Evolutionary conservation across 768 basidiomycete species (phyloP), one percentile per base, ranked within the genome.

Genomic region (Pulveroboletus sp.): DNA sequence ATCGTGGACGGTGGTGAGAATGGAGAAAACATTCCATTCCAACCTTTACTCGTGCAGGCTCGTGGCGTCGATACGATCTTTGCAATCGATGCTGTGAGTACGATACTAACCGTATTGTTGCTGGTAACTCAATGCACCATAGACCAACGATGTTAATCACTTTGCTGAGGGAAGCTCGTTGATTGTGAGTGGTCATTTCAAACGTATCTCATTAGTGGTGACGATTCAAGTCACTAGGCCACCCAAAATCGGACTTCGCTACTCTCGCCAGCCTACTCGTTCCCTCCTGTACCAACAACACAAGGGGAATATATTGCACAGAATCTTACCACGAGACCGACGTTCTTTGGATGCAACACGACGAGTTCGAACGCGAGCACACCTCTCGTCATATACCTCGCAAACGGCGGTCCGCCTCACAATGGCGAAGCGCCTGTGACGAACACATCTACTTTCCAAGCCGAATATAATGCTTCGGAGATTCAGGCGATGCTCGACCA

Each of bases 351-450:
- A 5, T 77, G 77, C 56, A 55, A 69, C 7, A 55, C 52, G 28
- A 51, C 58, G 37, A 59, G 44, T 24, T 56, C 56, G 41, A 63
- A 58, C 21, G 56, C 51, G 0, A 66, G 62, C 37, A 71, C 71
- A 5, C 80, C 81, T 3, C 60, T 82, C 35, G 55, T 83, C 14
- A 71, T 83, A 48, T 85, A 85, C 63, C 63, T 82, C n/a, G 80
- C 81, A 1, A 79, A 77, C 56, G 78, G 79, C 27, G 76, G 74
- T 5, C 64, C 73, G 2, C 74, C 73, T 38, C 67, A 60, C 50
- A 64, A 74, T 30, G 65, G 72, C 17, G 57, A 66, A 21, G 57
- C 63, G n/a, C 58, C 70, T 8, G 45, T 71, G 8, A 77, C 76
- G 6, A 79, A 80, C 65, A 72, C 68, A 0, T 58, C 69, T 9